Base-by-base conservation (phyloP, 2,329 filamentous ascomycete genomes). In the Sclerotinia borealis region DNA sequence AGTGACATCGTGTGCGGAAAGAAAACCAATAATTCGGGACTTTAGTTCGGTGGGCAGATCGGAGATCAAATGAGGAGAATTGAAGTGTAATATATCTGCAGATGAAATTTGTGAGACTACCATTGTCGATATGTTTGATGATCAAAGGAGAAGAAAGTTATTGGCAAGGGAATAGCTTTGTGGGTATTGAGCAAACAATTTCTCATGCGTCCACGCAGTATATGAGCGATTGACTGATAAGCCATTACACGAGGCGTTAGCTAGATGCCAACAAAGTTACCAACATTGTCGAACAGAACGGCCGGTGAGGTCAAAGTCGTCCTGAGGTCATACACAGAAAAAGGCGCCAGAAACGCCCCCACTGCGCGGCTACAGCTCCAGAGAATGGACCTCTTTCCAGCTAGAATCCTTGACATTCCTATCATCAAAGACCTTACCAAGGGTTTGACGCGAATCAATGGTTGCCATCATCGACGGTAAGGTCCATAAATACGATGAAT, bases 1-100 rank as follows among this genome's bases (percentile, higher is more conserved):
- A 9, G 25, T 48, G 27, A 62, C 60, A 25, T 62, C 60, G 29
- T 36, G 47, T 11, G 60, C 60, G 27, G 50, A 29, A 37, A 62
- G 60, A 9, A 56, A 56, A 31, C 31, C 34, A 10, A 62, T 47
- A 11, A 62, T n/a, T 13, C 43, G 51, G 9, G 31, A 25, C n/a
- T 58, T 62, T 7, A 62, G 8, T 56, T 62, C 60, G 31, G 31
- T 49, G 29, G 60, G 60, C 13, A 62, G 17, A 7, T 27, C 4
- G 22, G 49, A 62, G 29, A 62, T 22, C 10, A 5, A 4, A 5
- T 34, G n/a, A 11, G 43, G 25, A 11, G n/a, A 22, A 25, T 34
- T 13, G 15, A 9, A 13, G 10, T 7, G 27, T 8, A 25, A 13
- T 3, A 34, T 11, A 13, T 25, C 27, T 4, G 4, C n/a, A 10